phyloP scores from a whole-genome alignment of 2,329 filamentous ascomycete genomes.

The Calonectria hawksworthii region DNA sequence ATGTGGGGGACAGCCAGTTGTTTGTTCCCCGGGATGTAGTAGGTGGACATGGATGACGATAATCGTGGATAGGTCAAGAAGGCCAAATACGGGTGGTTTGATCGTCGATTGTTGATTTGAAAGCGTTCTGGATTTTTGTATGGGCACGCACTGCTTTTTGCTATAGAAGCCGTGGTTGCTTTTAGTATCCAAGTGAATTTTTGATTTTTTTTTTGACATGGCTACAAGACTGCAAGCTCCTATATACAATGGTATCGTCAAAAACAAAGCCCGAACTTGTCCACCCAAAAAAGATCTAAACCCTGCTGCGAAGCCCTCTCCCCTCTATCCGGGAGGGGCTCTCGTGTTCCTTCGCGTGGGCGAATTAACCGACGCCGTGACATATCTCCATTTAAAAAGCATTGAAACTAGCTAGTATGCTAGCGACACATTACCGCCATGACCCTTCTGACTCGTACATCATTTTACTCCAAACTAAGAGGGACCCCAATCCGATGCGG shows the following conservation, averaged over 20 bases:
- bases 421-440: slow-evolving; percentile 8
- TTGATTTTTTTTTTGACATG: slow-evolving; percentile 13
- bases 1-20: background rate
- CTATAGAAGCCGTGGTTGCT: slow-evolving; percentile 14
- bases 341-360: background rate
- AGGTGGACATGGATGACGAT: slow-evolving; percentile 15
- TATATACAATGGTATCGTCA: slow-evolving; percentile 23
- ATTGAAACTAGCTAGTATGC: background rate
- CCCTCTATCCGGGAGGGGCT: background rate
- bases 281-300: slow-evolving; percentile 5
- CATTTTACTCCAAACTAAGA: background rate
- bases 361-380: background rate
- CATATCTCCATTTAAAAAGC: background rate
- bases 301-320: background rate
- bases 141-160: slow-evolving; percentile 3
- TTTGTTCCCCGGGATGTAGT: slow-evolving; percentile 8
- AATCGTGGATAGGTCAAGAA: slow-evolving; percentile 18
- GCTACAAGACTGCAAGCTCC: background rate
- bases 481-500: too few species aligned
- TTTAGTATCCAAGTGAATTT: slow-evolving; percentile 13
- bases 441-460: slow-evolving; percentile 9
- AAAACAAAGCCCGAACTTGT: background rate
- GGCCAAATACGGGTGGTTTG: slow-evolving; percentile 11
- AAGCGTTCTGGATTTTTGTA: slow-evolving; percentile 22
- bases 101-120: slow-evolving; percentile 16